Conservation (phyloP, 768 basidiomycete genomes). For the Vishniacozyma victoriae region DNA sequence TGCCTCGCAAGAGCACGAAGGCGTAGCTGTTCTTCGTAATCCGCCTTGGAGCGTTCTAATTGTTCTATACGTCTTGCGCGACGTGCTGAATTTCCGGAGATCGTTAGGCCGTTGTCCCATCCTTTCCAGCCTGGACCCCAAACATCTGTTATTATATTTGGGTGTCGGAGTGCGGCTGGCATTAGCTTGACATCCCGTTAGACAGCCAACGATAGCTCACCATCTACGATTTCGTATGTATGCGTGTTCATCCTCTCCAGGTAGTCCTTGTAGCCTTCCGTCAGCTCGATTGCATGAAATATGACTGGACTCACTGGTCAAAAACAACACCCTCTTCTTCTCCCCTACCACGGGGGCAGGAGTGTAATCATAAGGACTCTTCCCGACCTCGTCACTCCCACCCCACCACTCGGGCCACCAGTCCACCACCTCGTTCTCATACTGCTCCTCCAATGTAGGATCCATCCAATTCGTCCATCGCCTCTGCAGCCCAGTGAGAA, state of each 20-base stretch:
- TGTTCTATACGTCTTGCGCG: constrained; percentile 21
- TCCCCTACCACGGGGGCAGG: constrained; percentile 13
- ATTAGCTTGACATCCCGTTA: not conserved
- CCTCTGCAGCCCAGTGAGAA: not conserved
- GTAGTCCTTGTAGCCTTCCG: constrained; percentile 43
- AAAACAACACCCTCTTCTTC: constrained; percentile 39
- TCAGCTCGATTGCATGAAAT: not conserved
- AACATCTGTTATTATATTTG: constrained; percentile 37
- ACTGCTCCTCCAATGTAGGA: constrained; percentile 4
- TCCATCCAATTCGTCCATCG: constrained; percentile 1
- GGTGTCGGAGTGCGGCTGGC: constrained; percentile 41
- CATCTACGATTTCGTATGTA: constrained; percentile 47
- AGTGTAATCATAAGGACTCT: constrained; percentile 39
- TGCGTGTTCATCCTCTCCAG: constrained; percentile 47
- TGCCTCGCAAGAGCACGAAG: no score
- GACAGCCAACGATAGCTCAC: constrained; percentile 1
- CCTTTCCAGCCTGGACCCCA: constrained; percentile 47
- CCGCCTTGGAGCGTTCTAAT: constrained; percentile 15
- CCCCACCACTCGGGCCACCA: constrained; percentile 40
- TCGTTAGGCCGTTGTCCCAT: constrained; percentile 30
- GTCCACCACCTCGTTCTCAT: constrained; percentile 5
- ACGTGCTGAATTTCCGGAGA: constrained; percentile 40
- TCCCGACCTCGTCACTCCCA: constrained; percentile 29
- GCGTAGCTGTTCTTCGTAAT: constrained; percentile 2
- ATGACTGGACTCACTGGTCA: constrained; percentile 37